Conservation (phyloP, 257 asterid species). For the Plantago elongata region DNA sequence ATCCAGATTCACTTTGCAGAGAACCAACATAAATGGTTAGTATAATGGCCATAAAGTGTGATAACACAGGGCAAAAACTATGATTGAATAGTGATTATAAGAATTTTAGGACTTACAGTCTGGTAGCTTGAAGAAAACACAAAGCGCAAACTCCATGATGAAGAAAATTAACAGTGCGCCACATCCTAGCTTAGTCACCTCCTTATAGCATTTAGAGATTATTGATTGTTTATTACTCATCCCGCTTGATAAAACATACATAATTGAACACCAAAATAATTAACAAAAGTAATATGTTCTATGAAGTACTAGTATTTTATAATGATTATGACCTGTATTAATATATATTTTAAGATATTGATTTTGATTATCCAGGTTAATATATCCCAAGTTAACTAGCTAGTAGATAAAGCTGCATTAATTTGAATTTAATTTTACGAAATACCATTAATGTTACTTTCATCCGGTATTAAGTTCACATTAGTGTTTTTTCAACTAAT, state of each 20-base stretch:
- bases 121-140: slow-evolving; percentile 27
- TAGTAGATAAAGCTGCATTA: too few relatives aligned
- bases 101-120: slow-evolving; percentile 23
- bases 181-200: slow-evolving; percentile 32
- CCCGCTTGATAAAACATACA: neutral
- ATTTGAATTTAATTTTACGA: too few relatives aligned
- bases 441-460: too few relatives aligned
- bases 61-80: neutral
- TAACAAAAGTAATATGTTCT: too few relatives aligned
- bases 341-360: too few relatives aligned
- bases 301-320: too few relatives aligned
- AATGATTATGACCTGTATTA: too few relatives aligned
- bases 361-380: too few relatives aligned
- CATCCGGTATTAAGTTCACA: too few relatives aligned
- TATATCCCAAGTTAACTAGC: too few relatives aligned
- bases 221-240: slow-evolving; percentile 26
- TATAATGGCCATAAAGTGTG: neutral
- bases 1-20: slow-evolving; percentile 14
- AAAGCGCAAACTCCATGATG: slow-evolving; percentile 21
- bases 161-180: slow-evolving; percentile 29
- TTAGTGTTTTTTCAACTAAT: too few relatives aligned
- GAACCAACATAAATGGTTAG: neutral
- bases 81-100: neutral
- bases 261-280: too few relatives aligned
- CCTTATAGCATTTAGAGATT: slow-evolving; percentile 30